Evolutionary conservation across 1,284 basidiomycete genomes (phyloP), one percentile per base, ranked within the genome.

Genomic region (Ustilago loliicola): DNA sequence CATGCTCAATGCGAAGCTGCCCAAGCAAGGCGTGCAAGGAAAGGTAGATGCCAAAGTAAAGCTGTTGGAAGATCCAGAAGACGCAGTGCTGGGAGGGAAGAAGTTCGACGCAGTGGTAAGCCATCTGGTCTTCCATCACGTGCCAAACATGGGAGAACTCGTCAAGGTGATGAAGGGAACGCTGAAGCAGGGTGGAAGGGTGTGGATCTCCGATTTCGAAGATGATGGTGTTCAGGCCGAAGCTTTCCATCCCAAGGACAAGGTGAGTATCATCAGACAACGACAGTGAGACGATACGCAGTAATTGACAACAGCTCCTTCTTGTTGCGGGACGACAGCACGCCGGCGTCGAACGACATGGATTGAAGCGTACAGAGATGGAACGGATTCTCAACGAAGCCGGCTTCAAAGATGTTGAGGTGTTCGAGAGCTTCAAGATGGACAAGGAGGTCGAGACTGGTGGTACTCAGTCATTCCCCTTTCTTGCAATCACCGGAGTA

Each of bases 71-170:
- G n/a, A 55, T 32, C 21, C 77, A 23, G 21, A 79, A 13, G 77
- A 79, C 25, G n/a, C 42, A 0, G 69, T 76, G 29, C 21, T 79
- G 40, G 51, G 21, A 0, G 73, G 63, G 0, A 50, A 52, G 23
- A 53, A 61, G 32, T 79, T 77, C 38, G 65, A 79, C 25, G 23
- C 61, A 15, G 69, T 51, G 13, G 34, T 79, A 19, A 72, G 68
- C 45, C 77, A 79, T 53, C 47, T 79, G 30, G 77, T 79, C 34
- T 77, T 79, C 30, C 77, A 79, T 36, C 77, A 77, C 32, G 66
- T 79, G 0, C 77, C 77, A 2, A 23, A 71, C 32, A 78, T 78
- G 76, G 8, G 9, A 17, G 27, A 54, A 17, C 32, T 74, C 25
- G 65, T 78, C 5, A 19, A 50, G 2, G 76, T 78, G 10, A 74